Base-by-base conservation (phyloP, 108 stramenopile genomes). In the Skeletonema grethae region DNA sequence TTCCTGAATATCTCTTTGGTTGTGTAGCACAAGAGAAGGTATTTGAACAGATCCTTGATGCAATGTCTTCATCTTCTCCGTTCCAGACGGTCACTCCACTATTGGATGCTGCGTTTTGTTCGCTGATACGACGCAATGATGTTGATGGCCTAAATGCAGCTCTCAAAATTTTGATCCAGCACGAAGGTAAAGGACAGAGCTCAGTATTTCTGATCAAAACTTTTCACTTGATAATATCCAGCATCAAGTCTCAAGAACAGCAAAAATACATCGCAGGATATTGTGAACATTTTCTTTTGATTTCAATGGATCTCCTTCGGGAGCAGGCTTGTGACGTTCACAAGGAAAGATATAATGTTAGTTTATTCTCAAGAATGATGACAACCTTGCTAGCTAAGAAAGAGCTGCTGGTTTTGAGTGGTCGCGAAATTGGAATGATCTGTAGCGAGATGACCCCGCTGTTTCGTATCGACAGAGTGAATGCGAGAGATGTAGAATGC, bases 351-450 rank as follows among this genome's bases (percentile, higher is more conserved):
- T 46, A 61, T 11, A 63, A 73, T 41, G 58, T 72, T 55, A 35
- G 12, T 15, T 46, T 77, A 31, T 77, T 77, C 46, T 72, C 72
- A 0, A 69, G 38, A 43, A 60, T 57, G 24, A 76, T 88, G 53
- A 63, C 75, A 36, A 77, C 73, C 4, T 63, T 91, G 57, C 79
- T 84, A 30, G 69, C 75, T 18, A 75, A 65, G 28, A 88, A 82
- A 63, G 87, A 91, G 4, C 46, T 91, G 0, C 57, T 88, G 7
- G 35, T 69, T 7, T 31, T 91, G 15, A 77, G 80, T 36, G 88
- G 87, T 43, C 77, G 85, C 18, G 87, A 91, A 43, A 77, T 88
- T 41, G 82, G 82, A 29, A 66, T 84, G 57, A 72, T 91, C 18
- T 80, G 86, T 39, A 80, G 77, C 39, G 72, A 79, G 18, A 75